These are phyloP conservation scores for Rhizoctonia solani DNA, from an alignment of 1,284 basidiomycete genomes.

Conservation along the genomic window DNA sequence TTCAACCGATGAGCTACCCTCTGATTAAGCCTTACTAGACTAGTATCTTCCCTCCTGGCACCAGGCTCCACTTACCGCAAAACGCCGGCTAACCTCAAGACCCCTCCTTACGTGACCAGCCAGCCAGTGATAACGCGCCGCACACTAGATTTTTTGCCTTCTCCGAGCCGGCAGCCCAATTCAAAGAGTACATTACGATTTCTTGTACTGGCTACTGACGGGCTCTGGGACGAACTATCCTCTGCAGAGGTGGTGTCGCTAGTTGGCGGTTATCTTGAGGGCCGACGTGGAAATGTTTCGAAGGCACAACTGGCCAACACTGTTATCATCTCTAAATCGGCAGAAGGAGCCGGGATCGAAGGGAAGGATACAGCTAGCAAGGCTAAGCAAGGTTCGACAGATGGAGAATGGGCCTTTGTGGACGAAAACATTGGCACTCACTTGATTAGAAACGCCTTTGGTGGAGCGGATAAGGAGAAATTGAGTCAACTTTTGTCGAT, in stretches of 20 bases:
- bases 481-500: conserved; percentile 82
- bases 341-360: conserved; percentile 56
- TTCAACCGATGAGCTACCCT: no score
- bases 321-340: conserved; percentile 50
- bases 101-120: conserved; percentile 95
- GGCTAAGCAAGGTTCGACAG: conserved; percentile 43
- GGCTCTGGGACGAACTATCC: conserved; percentile 92
- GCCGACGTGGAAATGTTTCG: conserved; percentile 60
- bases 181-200: conserved; percentile 60
- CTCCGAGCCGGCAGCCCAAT: conserved; percentile 44
- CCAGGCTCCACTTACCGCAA: conserved; percentile 64
- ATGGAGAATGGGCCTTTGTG: conserved; percentile 76
- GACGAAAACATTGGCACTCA: conserved; percentile 90
- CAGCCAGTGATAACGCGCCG: conserved; percentile 87
- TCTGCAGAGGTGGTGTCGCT: conserved; percentile 95
- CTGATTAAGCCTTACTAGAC: no score
- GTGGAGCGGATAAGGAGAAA: conserved; percentile 73
- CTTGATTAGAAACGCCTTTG: conserved; percentile 92
- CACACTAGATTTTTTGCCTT: conserved; percentile 55
- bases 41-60: conserved; percentile 63
- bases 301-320: conserved; percentile 59
- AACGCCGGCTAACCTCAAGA: conserved; percentile 67
- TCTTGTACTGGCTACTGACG: conserved; percentile 89
- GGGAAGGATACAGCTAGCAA: conserved; percentile 60
- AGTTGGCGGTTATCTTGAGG: conserved; percentile 80